Percentiles rank a stretch among this genome's conserved stretches.
Conservation (phyloP, 2,329 filamentous ascomycete genomes). For the Neopestalotiopsis clavispora region DNA sequence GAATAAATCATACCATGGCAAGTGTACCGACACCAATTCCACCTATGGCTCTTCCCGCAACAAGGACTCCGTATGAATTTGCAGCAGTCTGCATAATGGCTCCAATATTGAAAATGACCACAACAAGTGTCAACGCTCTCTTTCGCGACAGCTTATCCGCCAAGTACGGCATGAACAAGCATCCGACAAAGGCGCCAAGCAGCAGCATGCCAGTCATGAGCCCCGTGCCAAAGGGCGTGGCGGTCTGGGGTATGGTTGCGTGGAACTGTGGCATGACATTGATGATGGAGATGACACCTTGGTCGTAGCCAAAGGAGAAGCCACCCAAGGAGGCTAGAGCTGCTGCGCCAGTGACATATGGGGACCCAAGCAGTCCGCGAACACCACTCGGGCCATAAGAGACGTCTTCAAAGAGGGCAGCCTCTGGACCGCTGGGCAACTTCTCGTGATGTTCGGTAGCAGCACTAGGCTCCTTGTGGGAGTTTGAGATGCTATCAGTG, state of each 20-base stretch:
- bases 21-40: conserved; percentile 36
- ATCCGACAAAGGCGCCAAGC: conserved; percentile 44
- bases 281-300: conserved; percentile 52
- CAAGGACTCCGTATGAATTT: conserved; percentile 30
- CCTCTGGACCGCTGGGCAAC: too few species aligned
- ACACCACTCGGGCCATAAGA: neutral
- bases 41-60: conserved; percentile 33
- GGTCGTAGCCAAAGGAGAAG: conserved; percentile 55
- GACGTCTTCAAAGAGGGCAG: neutral
- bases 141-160: conserved; percentile 48
- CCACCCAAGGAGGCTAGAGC: conserved; percentile 43
- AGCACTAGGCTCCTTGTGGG: too few species aligned
- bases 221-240: conserved; percentile 44
- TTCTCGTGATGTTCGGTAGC: conserved; percentile 47
- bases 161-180: conserved; percentile 38
- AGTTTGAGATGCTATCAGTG: too few species aligned
- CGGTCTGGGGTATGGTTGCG: conserved; percentile 33
- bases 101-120: conserved; percentile 46
- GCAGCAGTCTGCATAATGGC: conserved; percentile 43
- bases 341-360: conserved; percentile 47
- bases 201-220: conserved; percentile 43
- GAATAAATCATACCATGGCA: conserved; percentile 15
- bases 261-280: conserved; percentile 50
- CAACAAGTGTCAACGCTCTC: conserved; percentile 43
- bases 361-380: conserved; percentile 13